These are phyloP conservation scores for Akanthomyces uredinophilus DNA, from an alignment of 2,329 filamentous ascomycete genomes.

Conservation along the genomic window DNA sequence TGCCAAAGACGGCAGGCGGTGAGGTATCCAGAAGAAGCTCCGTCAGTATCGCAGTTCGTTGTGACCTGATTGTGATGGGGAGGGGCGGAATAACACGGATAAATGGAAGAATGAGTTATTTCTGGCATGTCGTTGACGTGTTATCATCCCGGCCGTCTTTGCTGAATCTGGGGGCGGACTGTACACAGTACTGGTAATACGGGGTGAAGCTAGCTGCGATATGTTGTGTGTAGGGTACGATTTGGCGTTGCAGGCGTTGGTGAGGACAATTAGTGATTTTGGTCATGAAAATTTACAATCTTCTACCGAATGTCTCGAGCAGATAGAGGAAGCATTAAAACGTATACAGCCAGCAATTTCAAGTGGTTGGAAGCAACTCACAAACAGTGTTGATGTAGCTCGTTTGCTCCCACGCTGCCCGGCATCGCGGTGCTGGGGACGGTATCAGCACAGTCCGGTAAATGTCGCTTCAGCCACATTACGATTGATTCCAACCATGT, in stretches of 20 bases:
- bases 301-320: no score
- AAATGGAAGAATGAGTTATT: neutral
- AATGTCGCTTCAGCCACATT: no score
- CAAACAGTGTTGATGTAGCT: no score
- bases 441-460: no score
- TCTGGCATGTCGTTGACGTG: neutral
- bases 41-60: neutral
- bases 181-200: no score
- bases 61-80: neutral
- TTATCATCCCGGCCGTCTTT: neutral
- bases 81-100: neutral
- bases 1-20: constrained; percentile 1
- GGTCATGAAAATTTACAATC: no score
- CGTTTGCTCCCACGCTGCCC: no score
- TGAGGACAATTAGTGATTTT: neutral
- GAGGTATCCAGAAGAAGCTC: constrained; percentile 7
- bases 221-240: neutral
- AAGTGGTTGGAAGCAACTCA: no score
- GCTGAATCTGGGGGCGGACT: neutral
- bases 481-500: neutral
- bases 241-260: neutral
- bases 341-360: no score
- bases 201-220: neutral
- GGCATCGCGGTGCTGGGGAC: no score
- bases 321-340: no score